Evolutionary conservation across 768 basidiomycete genomes (phyloP), one percentile per base, ranked within the genome.

Genomic region (Pulveroboletus sp.): DNA sequence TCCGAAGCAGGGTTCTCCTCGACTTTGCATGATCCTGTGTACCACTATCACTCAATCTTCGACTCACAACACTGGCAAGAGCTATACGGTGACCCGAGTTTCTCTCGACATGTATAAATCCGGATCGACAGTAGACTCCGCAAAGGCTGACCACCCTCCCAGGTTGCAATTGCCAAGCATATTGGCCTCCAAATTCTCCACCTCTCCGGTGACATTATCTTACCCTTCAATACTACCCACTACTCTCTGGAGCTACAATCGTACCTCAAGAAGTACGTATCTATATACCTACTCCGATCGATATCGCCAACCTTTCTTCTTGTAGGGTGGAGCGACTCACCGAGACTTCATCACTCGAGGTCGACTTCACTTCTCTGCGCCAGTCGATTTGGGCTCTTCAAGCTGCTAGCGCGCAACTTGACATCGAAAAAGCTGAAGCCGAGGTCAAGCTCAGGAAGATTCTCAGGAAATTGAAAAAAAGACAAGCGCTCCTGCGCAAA

Each of bases 11-110:
- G 62, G 6, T 73, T 73, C 45, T 48, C 55, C 14, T 40, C 43
- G 2, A 68, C 71, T n/a, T 66, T 67, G 1, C 73, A 70, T 14
- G 86, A 86, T 57, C 76, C 86, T 11, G 73, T 75, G 2, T 90
- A 89, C 57, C 89, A 91, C 64, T 92, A 91, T 57, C 82, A 72
- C 61, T 85, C 82, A 3, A 76, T 88, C 50, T 91, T 86, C 58
- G 89, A 92, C 63, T 80, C 77, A 24, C 75, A 82, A 53, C 67
- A 71, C 42, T 93, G 83, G 83, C 84, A 86, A 64, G 82, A 87
- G 55, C 60, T 76, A 46, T 92, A 85, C 54, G 86, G 77, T 17
- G 91, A 93, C 62, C 83, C 85, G 33, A 80, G 78, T 17, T 93
- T 89, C 73, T 70, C 79, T 63, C 77, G 81, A 41, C 87, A 91